Conservation (phyloP, 129 eudicot genomes). For the Calendula officinalis region DNA sequence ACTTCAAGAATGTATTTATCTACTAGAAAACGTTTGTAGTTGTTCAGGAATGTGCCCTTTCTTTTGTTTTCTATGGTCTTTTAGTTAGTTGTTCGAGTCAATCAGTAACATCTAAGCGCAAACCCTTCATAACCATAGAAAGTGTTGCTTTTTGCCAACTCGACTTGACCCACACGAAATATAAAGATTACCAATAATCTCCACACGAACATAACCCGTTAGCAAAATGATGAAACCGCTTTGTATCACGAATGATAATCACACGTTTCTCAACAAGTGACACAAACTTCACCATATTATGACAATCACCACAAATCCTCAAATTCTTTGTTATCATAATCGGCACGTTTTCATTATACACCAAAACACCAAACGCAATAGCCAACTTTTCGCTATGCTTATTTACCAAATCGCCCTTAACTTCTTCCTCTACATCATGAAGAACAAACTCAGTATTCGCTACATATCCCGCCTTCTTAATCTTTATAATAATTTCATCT, state of each 20-base stretch:
- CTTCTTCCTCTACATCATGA: conserved; percentile 43
- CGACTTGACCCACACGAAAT: too few relatives aligned
- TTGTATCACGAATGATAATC: conserved; percentile 50
- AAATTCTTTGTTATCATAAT: conserved; percentile 46
- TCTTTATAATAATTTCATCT: conserved; percentile 31
- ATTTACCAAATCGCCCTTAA: conserved; percentile 42
- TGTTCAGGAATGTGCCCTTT: too few relatives aligned
- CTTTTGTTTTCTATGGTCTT: too few relatives aligned
- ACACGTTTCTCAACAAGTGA: conserved; percentile 39
- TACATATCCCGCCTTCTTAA: conserved; percentile 38
- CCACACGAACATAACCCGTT: conserved; percentile 50
- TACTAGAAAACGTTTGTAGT: too few relatives aligned
- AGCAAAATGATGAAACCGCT: conserved; percentile 48
- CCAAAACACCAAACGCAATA: conserved; percentile 49
- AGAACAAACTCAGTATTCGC: conserved; percentile 37
- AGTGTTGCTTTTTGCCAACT: too few relatives aligned
- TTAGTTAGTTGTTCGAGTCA: too few relatives aligned
- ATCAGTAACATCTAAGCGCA: too few relatives aligned
- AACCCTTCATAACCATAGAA: too few relatives aligned
- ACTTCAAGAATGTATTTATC: too few relatives aligned
- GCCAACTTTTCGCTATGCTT: conserved; percentile 56
- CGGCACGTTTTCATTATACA: conserved; percentile 31
- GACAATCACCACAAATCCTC: conserved; percentile 53
- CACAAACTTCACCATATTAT: conserved; percentile 46
- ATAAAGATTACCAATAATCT: conserved; percentile 43